Evolutionary conservation across 2,329 filamentous ascomycete species (phyloP), one percentile per base, ranked within the genome.

Genomic region (Dactylellina leptospora): DNA sequence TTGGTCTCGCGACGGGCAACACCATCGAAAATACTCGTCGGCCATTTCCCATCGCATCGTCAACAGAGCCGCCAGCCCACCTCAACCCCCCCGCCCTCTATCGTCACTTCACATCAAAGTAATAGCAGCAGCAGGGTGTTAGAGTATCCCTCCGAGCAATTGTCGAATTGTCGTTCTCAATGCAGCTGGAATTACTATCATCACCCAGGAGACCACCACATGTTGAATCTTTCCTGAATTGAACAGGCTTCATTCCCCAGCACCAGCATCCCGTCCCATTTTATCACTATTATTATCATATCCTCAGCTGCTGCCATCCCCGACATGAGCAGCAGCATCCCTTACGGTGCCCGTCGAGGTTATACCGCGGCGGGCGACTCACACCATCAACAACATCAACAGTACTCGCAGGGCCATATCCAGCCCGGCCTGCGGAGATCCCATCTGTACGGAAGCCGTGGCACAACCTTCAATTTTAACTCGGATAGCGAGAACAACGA

Each of bases 331-430:
- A 59, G 64, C 51, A 47, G 54, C 33, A 62, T 62, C 40, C 51
- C 25, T 16, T 55, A 56, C 51, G 59, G 59, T 58, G 58, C 66
- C 66, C 66, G 66, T 51, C 58, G 66, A 63, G 66, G 66, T 55
- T 63, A 53, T 63, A n/a, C n/a, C n/a, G 36, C 58, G 27, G 45
- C 45, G 20, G 58, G 40, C 54, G 66, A 63, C 47, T 59, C 54
- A 2, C 25, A 45, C 8, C 54, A 58, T 9, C 36, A 28, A 6
- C 54, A 18, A 4, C 50, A 54, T 2, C 54, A 44, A 4, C 54
- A 58, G 27, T 30, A 36, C 20, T 23, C 25, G 28, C 45, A 48
- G 27, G 58, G 53, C 22, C 61, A 54, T 45, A 38, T 9, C 6
- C 38, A 54, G 18, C 63, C 66, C 20, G 60, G 66, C 23, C 45